Percentiles rank a stretch among this genome's conserved stretches.
Evolutionary conservation across 352 stramenopile species (phyloP).

Genomic region (Globisporangium nunn): DNA sequence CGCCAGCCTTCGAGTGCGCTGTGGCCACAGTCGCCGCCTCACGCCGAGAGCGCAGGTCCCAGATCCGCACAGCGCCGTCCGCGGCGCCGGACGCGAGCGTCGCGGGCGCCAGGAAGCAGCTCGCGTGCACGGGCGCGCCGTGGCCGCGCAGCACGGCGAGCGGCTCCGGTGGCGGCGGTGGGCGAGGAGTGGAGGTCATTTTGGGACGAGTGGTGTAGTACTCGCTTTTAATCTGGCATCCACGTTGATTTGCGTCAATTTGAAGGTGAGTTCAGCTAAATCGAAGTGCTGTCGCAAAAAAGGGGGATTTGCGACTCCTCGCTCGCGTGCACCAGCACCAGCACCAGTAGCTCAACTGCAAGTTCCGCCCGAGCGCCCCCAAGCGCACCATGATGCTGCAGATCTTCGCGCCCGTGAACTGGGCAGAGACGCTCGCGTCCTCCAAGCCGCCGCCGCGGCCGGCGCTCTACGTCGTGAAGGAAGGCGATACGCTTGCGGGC

Average conservation of each 20-base stretch:
- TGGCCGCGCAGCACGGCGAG: slow-evolving; percentile 67
- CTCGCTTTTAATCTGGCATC: too few species aligned
- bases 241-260: too few species aligned
- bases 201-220: too few species aligned
- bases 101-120: slow-evolving; percentile 35
- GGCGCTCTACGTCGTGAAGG: slow-evolving; percentile 29
- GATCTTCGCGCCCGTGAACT: slow-evolving; percentile 32
- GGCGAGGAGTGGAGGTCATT: not conserved
- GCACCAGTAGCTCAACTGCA: not conserved
- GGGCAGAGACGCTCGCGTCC: slow-evolving; percentile 15
- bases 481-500: slow-evolving; percentile 33
- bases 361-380: not conserved
- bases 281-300: too few species aligned
- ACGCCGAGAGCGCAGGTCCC: slow-evolving; percentile 55
- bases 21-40: slow-evolving; percentile 24
- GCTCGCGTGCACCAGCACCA: too few species aligned
- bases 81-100: slow-evolving; percentile 42
- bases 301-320: too few species aligned
- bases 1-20: slow-evolving; percentile 67
- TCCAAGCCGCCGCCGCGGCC: slow-evolving; percentile 10
- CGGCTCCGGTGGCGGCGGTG: slow-evolving; percentile 27
- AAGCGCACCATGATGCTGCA: slow-evolving; percentile 17
- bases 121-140: slow-evolving; percentile 45
- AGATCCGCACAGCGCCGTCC: slow-evolving; percentile 68
- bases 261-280: too few species aligned